phyloP scores from a whole-genome alignment of 1,284 basidiomycete genomes.

The Apiotrichum mycotoxinovorans region DNA sequence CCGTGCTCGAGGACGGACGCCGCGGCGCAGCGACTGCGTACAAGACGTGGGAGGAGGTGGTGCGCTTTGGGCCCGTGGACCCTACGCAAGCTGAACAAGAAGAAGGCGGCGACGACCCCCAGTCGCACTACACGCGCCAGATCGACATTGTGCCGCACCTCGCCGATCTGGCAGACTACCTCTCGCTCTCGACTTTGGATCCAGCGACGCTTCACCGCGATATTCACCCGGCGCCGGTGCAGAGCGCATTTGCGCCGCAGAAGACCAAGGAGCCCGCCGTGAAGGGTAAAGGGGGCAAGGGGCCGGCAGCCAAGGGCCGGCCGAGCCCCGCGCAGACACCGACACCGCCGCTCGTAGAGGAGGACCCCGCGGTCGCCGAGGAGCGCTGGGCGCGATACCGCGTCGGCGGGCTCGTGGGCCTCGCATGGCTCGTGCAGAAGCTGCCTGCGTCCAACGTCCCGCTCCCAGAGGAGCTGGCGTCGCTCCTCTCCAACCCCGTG shows the following conservation, averaged over 20 bases:
- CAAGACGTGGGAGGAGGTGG: slow-evolving; percentile 35
- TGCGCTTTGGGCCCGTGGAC: slow-evolving; percentile 17
- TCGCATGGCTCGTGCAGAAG: slow-evolving; percentile 56
- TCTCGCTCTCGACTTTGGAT: slow-evolving; percentile 58
- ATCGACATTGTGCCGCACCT: slow-evolving; percentile 51
- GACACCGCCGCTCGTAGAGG: slow-evolving; percentile 20
- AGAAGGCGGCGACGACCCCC: slow-evolving; percentile 2
- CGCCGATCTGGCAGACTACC: slow-evolving; percentile 40
- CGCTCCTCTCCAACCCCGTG: slow-evolving; percentile 32
- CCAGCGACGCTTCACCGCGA: slow-evolving; percentile 63
- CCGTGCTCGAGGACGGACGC: slow-evolving; percentile 44
- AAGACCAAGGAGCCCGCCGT: slow-evolving; percentile 16
- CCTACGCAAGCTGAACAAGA: background rate
- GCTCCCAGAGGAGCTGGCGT: slow-evolving; percentile 23
- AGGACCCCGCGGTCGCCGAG: slow-evolving; percentile 49
- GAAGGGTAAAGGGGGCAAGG: slow-evolving; percentile 18
- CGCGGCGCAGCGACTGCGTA: slow-evolving; percentile 36
- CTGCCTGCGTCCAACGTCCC: slow-evolving; percentile 19
- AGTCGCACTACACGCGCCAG: slow-evolving; percentile 1
- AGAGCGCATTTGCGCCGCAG: slow-evolving; percentile 21
- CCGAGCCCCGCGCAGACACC: slow-evolving; percentile 13
- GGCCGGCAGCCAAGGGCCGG: slow-evolving; percentile 9
- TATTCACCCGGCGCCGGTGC: slow-evolving; percentile 61
- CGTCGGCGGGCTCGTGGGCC: slow-evolving; percentile 66
- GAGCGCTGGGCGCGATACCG: slow-evolving; percentile 70